Percentiles rank a stretch among this genome's conserved stretches.
Conservation (phyloP, 352 stramenopile genomes). For the Elongisporangium anandrum region DNA sequence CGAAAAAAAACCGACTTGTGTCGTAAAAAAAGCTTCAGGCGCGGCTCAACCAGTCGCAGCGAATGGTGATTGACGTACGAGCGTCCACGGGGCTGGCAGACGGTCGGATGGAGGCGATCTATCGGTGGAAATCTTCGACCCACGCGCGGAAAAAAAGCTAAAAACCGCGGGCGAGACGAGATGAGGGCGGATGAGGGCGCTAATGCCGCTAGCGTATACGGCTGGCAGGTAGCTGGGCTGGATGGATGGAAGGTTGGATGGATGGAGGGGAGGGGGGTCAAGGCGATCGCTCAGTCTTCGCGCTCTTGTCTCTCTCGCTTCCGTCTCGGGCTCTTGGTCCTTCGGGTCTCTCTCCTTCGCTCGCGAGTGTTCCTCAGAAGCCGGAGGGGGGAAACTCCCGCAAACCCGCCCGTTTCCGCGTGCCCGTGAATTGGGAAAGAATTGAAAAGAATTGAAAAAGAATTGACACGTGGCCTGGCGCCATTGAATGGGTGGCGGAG, state of each 20-base stretch:
- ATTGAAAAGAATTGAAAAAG: conserved; percentile 38
- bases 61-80: not conserved
- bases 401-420: not conserved
- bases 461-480: conserved; percentile 15
- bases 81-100: not conserved
- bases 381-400: not conserved
- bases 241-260: not conserved
- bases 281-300: conserved; percentile 6
- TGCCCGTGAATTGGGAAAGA: conserved; percentile 14
- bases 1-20: not conserved
- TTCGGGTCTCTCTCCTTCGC: conserved; percentile 23
- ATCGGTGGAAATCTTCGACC: not conserved
- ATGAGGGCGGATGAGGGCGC: not conserved
- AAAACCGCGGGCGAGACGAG: not conserved
- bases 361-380: conserved; percentile 4
- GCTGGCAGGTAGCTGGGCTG: not conserved
- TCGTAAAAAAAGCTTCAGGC: not conserved
- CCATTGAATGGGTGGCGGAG: not conserved
- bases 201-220: not conserved
- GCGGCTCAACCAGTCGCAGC: not conserved
- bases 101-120: not conserved
- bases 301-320: conserved; percentile 17
- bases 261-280: not conserved
- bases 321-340: conserved; percentile 4
- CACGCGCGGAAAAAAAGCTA: not conserved